These are phyloP conservation scores for Colletotrichum australisinense DNA, from an alignment of 2,329 filamentous ascomycete genomes.

Conservation along the genomic window DNA sequence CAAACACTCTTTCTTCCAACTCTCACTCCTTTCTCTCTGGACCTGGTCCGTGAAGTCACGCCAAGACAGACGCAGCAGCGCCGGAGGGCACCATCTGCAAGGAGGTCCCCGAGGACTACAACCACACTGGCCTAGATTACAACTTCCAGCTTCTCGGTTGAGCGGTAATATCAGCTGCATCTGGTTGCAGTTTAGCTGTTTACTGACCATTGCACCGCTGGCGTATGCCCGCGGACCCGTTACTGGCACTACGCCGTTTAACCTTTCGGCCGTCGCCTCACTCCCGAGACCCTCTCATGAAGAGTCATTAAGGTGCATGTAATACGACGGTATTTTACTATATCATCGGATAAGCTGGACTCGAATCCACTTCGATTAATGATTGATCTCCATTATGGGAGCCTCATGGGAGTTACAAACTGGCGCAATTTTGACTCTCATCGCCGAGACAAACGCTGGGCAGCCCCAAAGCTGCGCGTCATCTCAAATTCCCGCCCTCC, in stretches of 20 bases:
- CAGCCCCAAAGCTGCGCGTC: slow-evolving; percentile 15
- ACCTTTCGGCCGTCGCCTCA: background rate
- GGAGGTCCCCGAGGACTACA: slow-evolving; percentile 4
- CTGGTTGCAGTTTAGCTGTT: background rate
- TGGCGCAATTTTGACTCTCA: background rate
- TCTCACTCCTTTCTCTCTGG: background rate
- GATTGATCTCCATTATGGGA: background rate
- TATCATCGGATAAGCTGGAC: background rate
- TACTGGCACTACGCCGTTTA: slow-evolving; percentile 11
- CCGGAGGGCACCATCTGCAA: background rate
- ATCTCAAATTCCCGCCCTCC: slow-evolving; percentile 5
- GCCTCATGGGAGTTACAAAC: background rate
- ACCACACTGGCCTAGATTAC: background rate
- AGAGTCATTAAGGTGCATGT: background rate
- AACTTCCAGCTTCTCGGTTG: background rate
- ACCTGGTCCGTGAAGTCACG: slow-evolving; percentile 12
- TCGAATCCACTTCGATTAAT: background rate
- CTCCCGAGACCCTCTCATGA: background rate
- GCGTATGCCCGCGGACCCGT: background rate
- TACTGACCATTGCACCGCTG: background rate
- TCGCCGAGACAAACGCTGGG: background rate
- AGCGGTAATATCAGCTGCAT: background rate
- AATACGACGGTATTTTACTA: background rate
- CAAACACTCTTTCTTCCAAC: background rate
- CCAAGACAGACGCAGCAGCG: background rate